Evolutionary conservation across 441 rosid genomes (phyloP).

Genomic region (Euphorbia celastroides): DNA sequence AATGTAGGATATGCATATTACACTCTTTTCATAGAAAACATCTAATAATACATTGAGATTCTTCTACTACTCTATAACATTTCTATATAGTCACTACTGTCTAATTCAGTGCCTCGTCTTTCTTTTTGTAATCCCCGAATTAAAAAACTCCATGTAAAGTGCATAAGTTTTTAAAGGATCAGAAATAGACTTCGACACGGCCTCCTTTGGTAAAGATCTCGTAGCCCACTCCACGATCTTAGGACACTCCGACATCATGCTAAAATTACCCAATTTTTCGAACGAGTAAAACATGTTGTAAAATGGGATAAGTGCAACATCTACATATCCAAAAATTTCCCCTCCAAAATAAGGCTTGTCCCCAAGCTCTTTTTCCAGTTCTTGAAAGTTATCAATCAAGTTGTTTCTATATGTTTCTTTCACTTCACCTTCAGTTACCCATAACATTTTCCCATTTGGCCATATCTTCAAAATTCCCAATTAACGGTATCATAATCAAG

Average conservation of each 20-base stretch:
- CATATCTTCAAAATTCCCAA: slow-evolving; percentile 4
- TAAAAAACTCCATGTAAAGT: background rate
- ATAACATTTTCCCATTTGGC: slow-evolving; percentile 2
- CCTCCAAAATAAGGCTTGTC: slow-evolving; percentile 8
- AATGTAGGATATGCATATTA: too few relatives aligned
- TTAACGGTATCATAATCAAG: background rate
- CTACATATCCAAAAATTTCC: slow-evolving; percentile 8
- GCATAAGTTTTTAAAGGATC: background rate
- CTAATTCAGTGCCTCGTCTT: too few relatives aligned
- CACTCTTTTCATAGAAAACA: too few relatives aligned
- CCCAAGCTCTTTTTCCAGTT: background rate
- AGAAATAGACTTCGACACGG: slow-evolving; percentile 9
- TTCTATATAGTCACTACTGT: too few relatives aligned
- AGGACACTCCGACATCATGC: slow-evolving; percentile 4
- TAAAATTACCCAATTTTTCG: background rate
- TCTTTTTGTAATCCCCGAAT: background rate
- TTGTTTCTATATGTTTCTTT: slow-evolving; percentile 13
- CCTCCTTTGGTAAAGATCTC: slow-evolving; percentile 9
- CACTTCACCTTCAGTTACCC: slow-evolving; percentile 8
- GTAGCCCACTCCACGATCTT: slow-evolving; percentile 10
- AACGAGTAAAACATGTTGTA: background rate
- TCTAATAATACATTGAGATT: too few relatives aligned
- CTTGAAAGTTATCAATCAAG: too few relatives aligned
- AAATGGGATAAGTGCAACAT: slow-evolving; percentile 6
- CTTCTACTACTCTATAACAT: too few relatives aligned